Percentiles rank a stretch among this genome's conserved stretches.
These are phyloP conservation scores for Sordaria brevicollis DNA, from an alignment of 495 filamentous ascomycete species.

Conservation along the genomic window DNA sequence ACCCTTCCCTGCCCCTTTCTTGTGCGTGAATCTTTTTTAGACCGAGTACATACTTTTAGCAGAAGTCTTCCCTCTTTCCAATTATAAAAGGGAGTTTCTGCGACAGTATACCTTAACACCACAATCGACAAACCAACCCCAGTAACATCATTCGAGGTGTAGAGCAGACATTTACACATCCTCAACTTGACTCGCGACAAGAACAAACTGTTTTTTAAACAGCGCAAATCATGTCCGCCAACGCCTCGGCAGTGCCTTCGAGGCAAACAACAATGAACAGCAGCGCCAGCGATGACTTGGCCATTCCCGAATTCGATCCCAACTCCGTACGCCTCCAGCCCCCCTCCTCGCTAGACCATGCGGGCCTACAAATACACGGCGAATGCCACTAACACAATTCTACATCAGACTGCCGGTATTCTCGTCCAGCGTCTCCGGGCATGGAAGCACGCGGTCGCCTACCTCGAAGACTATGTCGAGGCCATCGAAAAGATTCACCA, in stretches of 20 bases:
- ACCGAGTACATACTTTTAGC: neutral
- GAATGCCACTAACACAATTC: neutral
- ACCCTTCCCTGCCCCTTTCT: neutral
- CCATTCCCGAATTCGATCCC: slow-evolving; percentile 68
- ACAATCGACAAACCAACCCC: neutral
- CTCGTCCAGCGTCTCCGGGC: slow-evolving; percentile 79
- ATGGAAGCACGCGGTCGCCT: slow-evolving; percentile 88
- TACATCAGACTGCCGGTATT: slow-evolving; percentile 54
- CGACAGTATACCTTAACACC: neutral
- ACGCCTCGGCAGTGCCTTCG: slow-evolving; percentile 32
- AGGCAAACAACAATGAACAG: slow-evolving; percentile 46
- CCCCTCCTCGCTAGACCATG: neutral
- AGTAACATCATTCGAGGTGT: neutral
- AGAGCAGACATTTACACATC: neutral
- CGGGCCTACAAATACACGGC: neutral
- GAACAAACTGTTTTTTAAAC: neutral
- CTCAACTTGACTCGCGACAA: neutral
- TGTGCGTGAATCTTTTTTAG: neutral
- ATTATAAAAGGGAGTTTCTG: neutral
- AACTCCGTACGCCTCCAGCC: slow-evolving; percentile 48
- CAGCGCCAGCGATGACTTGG: slow-evolving; percentile 40
- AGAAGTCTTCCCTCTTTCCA: neutral
- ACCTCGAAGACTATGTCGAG: slow-evolving; percentile 80
- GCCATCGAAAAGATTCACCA: slow-evolving; percentile 77
- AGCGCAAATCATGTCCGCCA: neutral